phyloP scores from a whole-genome alignment of 306 rosid genomes.

The Inga laurina region DNA sequence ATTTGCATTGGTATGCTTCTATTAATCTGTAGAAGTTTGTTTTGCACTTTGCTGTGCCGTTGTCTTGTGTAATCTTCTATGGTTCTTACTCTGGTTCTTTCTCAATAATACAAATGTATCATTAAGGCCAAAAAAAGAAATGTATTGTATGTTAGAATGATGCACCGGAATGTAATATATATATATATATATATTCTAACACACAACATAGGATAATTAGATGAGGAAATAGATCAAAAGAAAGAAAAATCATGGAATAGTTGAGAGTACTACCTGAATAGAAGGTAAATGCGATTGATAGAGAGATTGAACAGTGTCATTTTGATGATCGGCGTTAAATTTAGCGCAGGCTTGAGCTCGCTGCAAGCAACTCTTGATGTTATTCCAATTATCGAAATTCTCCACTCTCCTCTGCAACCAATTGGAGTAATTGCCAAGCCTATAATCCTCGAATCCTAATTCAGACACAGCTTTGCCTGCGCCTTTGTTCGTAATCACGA shows the following conservation, averaged over 20 bases:
- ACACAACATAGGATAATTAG: background rate
- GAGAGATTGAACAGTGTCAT: conserved; percentile 24
- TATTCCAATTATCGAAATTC: conserved; percentile 47
- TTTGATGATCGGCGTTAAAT: background rate
- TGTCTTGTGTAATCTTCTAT: too few relatives aligned
- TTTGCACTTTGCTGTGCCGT: too few relatives aligned
- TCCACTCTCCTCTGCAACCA: conserved; percentile 75
- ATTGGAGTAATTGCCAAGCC: conserved; percentile 67
- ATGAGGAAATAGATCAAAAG: background rate
- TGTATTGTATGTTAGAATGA: too few relatives aligned
- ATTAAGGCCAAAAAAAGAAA: too few relatives aligned
- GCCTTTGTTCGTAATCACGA: conserved; percentile 64
- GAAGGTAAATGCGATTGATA: conserved; percentile 45
- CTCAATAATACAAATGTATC: too few relatives aligned
- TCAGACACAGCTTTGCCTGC: conserved; percentile 46
- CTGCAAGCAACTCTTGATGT: conserved; percentile 57
- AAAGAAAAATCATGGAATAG: background rate
- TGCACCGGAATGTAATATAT: too few relatives aligned
- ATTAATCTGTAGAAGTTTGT: too few relatives aligned
- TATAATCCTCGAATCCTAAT: conserved; percentile 67
- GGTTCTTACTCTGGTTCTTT: too few relatives aligned
- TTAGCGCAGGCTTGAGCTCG: conserved; percentile 45
- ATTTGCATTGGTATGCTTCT: too few relatives aligned
- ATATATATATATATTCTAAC: too few relatives aligned
- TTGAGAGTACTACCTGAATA: conserved; percentile 57